Percentiles rank a stretch among this genome's conserved stretches.
These are phyloP conservation scores for Bruguiera parviflora DNA, from an alignment of 345 rosid genomes.

Conservation along the genomic window DNA sequence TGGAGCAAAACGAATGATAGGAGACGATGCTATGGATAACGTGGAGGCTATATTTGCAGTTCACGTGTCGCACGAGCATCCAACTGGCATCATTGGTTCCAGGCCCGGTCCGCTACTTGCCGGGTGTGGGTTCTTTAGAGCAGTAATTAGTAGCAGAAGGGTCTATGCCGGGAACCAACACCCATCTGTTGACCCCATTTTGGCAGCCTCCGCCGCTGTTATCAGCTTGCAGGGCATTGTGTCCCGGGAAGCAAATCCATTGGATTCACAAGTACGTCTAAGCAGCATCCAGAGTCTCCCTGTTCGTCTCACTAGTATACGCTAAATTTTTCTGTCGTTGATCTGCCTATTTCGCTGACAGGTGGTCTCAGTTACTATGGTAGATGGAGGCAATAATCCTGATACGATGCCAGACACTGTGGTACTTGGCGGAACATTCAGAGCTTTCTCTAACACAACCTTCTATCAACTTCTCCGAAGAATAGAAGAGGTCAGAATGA, in stretches of 20 bases:
- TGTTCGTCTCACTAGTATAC: too few relatives aligned
- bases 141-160: slow-evolving; percentile 38
- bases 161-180: slow-evolving; percentile 26
- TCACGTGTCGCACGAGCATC: slow-evolving; percentile 78
- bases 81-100: slow-evolving; percentile 74
- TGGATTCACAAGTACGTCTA: slow-evolving; percentile 63
- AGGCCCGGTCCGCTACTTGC: slow-evolving; percentile 86
- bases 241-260: slow-evolving; percentile 82
- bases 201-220: slow-evolving; percentile 75
- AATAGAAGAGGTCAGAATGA: slow-evolving; percentile 56
- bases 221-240: slow-evolving; percentile 82
- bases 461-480: slow-evolving; percentile 62
- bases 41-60: slow-evolving; percentile 78
- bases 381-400: slow-evolving; percentile 56
- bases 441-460: slow-evolving; percentile 76
- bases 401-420: slow-evolving; percentile 49
- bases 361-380: slow-evolving; percentile 80
- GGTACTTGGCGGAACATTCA: slow-evolving; percentile 68
- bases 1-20: slow-evolving; percentile 82
- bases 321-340: too few relatives aligned
- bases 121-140: slow-evolving; percentile 86
- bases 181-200: slow-evolving; percentile 40
- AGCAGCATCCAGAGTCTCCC: background rate
- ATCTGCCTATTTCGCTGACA: slow-evolving; percentile 5
- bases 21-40: slow-evolving; percentile 65